Conservation (phyloP, 169 alveolate species). For the Cystoisospora suis region DNA sequence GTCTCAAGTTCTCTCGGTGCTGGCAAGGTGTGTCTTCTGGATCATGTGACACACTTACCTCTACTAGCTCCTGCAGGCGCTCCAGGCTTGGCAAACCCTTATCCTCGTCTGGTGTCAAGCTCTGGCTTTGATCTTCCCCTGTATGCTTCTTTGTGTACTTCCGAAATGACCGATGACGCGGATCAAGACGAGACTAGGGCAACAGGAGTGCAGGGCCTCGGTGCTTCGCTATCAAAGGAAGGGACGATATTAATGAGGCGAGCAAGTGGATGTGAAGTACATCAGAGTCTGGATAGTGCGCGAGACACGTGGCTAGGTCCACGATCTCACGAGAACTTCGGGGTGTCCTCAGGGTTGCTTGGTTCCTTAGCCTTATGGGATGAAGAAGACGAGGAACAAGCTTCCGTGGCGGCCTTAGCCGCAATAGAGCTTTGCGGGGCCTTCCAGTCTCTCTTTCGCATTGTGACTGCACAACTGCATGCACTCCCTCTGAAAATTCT, state of each 20-base stretch:
- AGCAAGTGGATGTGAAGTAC: background rate
- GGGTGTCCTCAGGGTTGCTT: background rate
- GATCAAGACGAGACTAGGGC: slow-evolving; percentile 16
- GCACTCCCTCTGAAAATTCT: slow-evolving; percentile 37
- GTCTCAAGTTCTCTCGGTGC: slow-evolving; percentile 21
- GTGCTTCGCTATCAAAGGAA: slow-evolving; percentile 1
- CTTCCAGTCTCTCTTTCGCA: slow-evolving; percentile 49
- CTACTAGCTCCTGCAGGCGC: slow-evolving; percentile 15
- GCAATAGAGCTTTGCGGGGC: slow-evolving; percentile 64
- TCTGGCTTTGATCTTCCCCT: slow-evolving; percentile 60
- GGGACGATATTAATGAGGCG: background rate
- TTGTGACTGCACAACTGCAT: slow-evolving; percentile 46
- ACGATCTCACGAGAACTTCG: background rate
- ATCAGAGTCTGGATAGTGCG: background rate
- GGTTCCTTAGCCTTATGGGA: background rate
- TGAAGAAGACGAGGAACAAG: slow-evolving; percentile 55
- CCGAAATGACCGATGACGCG: slow-evolving; percentile 19
- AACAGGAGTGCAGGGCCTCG: slow-evolving; percentile 23
- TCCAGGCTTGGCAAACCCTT: no score
- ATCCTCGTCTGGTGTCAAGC: slow-evolving; percentile 44
- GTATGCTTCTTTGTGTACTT: slow-evolving; percentile 28
- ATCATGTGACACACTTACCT: background rate
- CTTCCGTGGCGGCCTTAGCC: slow-evolving; percentile 53
- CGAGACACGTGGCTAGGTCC: background rate
- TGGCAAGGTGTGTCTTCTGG: background rate